A percentile compares a stretch with the other conserved stretches of the same genome.
phyloP scores from a whole-genome alignment of 108 stramenopile genomes.

The Poteriospumella lacustris region DNA sequence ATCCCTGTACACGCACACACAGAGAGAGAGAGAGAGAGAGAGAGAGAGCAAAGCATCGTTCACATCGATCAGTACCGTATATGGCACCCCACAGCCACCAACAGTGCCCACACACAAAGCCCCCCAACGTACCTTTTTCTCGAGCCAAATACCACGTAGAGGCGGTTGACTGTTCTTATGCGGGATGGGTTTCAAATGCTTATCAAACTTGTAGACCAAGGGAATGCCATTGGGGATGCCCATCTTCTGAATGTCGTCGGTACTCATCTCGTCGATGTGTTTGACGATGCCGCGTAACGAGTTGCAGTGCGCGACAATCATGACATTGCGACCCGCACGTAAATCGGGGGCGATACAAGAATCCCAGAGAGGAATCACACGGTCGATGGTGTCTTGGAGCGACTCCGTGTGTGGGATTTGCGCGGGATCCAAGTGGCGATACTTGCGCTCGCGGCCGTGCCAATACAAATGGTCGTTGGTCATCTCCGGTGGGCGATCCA shows the following conservation, averaged over 20 bases:
- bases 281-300: conserved; percentile 70
- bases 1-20: too few relatives aligned
- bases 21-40: too few relatives aligned
- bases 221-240: conserved; percentile 66
- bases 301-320: conserved; percentile 89
- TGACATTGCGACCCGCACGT: conserved; percentile 70
- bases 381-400: conserved; percentile 73
- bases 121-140: conserved; percentile 24
- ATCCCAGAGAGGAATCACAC: conserved; percentile 76
- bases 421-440: conserved; percentile 63
- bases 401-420: conserved; percentile 81
- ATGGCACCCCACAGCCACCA: conserved; percentile 49
- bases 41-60: conserved; percentile 54
- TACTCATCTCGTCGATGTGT: conserved; percentile 61
- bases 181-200: conserved; percentile 68
- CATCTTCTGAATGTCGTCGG: conserved; percentile 74
- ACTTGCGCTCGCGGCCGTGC: conserved; percentile 76
- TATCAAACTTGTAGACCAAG: conserved; percentile 60
- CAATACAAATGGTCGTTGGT: conserved; percentile 62
- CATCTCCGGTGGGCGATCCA: conserved; percentile 71
- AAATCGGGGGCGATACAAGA: conserved; percentile 71
- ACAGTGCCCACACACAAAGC: too few relatives aligned
- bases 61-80: conserved; percentile 63
- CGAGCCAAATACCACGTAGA: conserved; percentile 14
- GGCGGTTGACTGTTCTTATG: conserved; percentile 29